phyloP scores from a whole-genome alignment of 148 eudicot species.

The Silene conica region DNA sequence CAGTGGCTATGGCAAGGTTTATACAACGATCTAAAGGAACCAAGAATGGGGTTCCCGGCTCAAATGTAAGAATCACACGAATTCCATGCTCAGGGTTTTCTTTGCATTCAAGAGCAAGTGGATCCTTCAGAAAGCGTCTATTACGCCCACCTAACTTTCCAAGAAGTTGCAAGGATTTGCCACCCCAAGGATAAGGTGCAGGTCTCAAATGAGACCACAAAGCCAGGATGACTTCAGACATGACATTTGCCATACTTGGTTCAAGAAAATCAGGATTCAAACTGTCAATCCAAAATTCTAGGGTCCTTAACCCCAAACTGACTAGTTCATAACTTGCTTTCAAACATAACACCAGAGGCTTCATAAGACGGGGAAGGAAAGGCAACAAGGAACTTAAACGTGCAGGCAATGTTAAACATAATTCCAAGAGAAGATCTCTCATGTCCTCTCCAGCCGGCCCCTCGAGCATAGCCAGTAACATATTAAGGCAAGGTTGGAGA shows the following conservation, averaged over 20 bases:
- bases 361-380: constrained; percentile 92
- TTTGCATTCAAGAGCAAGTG: constrained; percentile 92
- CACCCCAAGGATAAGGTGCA: constrained; percentile 91
- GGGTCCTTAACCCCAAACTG: constrained; percentile 82
- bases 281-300: constrained; percentile 99
- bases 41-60: constrained; percentile 94
- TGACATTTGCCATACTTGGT: constrained; percentile 98
- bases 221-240: constrained; percentile 93
- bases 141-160: constrained; percentile 98
- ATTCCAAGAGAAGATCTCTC: constrained; percentile 86
- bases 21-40: constrained; percentile 97
- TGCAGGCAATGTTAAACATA: constrained; percentile 89
- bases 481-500: constrained; percentile 85
- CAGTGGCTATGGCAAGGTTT: constrained; percentile 88
- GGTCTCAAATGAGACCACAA: constrained; percentile 95
- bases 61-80: constrained; percentile 91
- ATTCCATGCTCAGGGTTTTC: constrained; percentile 99
- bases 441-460: constrained; percentile 90
- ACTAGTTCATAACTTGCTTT: constrained; percentile 86
- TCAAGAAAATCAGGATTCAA: constrained; percentile 96
- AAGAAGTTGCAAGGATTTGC: constrained; percentile 88
- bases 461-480: constrained; percentile 94
- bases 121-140: constrained; percentile 94
- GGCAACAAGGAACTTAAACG: constrained; percentile 93
- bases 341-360: constrained; percentile 88